A percentile compares a stretch with the other conserved stretches of the same genome.
phyloP scores from a whole-genome alignment of 2,329 filamentous ascomycete genomes.

The Talaromyces rugulosus region DNA sequence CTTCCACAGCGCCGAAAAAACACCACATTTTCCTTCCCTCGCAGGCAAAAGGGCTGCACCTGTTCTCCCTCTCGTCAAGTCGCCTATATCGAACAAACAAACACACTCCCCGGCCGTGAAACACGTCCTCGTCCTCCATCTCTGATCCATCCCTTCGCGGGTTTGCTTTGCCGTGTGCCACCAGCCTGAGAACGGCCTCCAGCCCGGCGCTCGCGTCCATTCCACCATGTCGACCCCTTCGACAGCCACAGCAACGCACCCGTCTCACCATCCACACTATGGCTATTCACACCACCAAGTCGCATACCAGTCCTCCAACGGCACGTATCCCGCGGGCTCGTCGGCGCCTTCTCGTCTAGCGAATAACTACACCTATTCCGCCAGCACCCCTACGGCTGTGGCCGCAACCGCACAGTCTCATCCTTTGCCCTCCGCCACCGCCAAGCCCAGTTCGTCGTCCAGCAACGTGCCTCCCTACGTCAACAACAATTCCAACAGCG shows the following conservation, averaged over 20 bases:
- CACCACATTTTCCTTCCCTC: neutral
- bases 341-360: conserved; percentile 39
- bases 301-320: conserved; percentile 49
- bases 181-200: neutral
- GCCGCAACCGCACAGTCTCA: conserved; percentile 19
- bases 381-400: conserved; percentile 28
- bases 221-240: conserved; percentile 74
- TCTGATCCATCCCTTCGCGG: neutral
- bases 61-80: neutral
- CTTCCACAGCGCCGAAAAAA: neutral
- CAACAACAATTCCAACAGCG: conserved; percentile 20
- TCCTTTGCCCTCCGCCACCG: conserved; percentile 33
- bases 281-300: conserved; percentile 54
- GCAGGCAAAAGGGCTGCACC: neutral
- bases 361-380: conserved; percentile 40
- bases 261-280: conserved; percentile 63
- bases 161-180: neutral
- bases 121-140: too few species aligned
- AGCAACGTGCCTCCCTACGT: neutral
- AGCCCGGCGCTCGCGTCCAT: conserved; percentile 11
- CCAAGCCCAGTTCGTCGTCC: conserved; percentile 32
- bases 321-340: conserved; percentile 49
- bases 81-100: neutral
- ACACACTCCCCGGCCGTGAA: neutral
- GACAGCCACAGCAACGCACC: conserved; percentile 68